A percentile compares a stretch with the other conserved stretches of the same genome.
phyloP scores from a whole-genome alignment of 768 basidiomycete species.

The Leucocoprinus leucothites region DNA sequence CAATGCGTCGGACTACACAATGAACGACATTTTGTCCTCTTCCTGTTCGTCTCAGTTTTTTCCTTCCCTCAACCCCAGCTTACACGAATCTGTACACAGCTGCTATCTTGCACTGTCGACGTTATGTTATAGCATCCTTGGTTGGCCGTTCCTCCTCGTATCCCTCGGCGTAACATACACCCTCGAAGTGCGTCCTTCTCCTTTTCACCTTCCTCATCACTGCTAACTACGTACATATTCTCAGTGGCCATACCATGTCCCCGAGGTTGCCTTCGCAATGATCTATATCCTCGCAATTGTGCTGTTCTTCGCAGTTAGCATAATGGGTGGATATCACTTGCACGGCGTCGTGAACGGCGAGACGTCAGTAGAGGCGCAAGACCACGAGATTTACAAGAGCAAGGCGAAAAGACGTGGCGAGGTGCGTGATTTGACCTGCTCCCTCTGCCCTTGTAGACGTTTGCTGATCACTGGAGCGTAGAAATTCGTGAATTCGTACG shows the following conservation, averaged over 20 bases:
- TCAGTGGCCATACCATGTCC: constrained; percentile 52
- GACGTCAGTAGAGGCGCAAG: constrained; percentile 88
- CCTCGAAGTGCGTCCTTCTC: constrained; percentile 28
- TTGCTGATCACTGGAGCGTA: constrained; percentile 21
- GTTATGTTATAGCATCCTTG: constrained; percentile 56
- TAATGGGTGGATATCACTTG: constrained; percentile 74
- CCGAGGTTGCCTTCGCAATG: constrained; percentile 67
- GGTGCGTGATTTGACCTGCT: constrained; percentile 35
- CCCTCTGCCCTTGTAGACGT: not conserved
- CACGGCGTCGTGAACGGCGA: constrained; percentile 73
- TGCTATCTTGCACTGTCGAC: constrained; percentile 76
- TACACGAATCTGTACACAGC: constrained; percentile 36
- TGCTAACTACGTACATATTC: not conserved
- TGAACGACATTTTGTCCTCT: constrained; percentile 93
- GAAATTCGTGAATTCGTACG: constrained; percentile 89
- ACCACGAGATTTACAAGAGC: constrained; percentile 74
- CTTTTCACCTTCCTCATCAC: not conserved
- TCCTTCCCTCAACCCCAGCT: not conserved
- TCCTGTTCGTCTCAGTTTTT: constrained; percentile 60
- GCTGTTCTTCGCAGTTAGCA: constrained; percentile 67
- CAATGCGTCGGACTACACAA: constrained; percentile 97
- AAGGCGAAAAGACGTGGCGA: constrained; percentile 68
- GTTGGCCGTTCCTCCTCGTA: constrained; percentile 56
- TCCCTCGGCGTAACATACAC: constrained; percentile 52
- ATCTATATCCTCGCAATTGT: constrained; percentile 75